phyloP scores from a whole-genome alignment of 2,329 filamentous ascomycete genomes.

The Anthostomella pinea region DNA sequence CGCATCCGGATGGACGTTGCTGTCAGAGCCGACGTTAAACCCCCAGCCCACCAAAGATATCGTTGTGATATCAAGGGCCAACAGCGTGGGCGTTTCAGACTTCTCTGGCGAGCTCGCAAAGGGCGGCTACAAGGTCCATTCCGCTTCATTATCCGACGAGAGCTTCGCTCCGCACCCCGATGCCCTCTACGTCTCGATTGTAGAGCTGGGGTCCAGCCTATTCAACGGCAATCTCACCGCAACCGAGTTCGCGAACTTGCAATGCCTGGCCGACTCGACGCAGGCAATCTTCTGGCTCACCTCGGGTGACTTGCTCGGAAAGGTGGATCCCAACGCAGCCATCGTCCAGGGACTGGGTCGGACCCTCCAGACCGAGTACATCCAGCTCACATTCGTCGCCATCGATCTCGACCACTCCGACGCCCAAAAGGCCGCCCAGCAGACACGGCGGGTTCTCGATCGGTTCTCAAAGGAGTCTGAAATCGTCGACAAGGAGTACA shows the following conservation, averaged over 20 bases:
- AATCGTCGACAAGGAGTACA: conserved; percentile 13
- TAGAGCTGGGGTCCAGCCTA: conserved; percentile 10
- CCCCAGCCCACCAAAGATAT: conserved; percentile 6
- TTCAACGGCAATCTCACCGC: conserved; percentile 13
- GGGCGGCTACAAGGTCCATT: conserved; percentile 6
- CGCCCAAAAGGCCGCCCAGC: conserved; percentile 2
- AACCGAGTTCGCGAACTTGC: conserved; percentile 8
- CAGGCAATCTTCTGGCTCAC: conserved; percentile 14
- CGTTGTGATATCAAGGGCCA: conserved; percentile 10
- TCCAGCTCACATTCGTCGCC: conserved; percentile 7
- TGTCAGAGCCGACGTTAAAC: conserved; percentile 5
- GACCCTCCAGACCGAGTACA: conserved; percentile 9
- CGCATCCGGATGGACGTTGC: conserved; percentile 9
- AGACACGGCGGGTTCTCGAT: conserved; percentile 2
- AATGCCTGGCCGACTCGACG: conserved; percentile 8
- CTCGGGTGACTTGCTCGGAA: conserved; percentile 9
- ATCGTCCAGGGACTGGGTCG: conserved; percentile 12
- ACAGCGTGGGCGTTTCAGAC: conserved; percentile 2
- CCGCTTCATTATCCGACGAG: conserved; percentile 10
- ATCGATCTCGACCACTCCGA: conserved; percentile 9
- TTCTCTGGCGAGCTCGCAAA: conserved; percentile 8
- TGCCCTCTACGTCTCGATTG: conserved; percentile 12
- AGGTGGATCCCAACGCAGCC: conserved; percentile 10
- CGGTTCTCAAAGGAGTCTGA: conserved; percentile 8
- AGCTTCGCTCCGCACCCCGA: conserved; percentile 7